Base-by-base conservation (phyloP, 192 early-diverging fungal species). In the Geranomyces michiganensis region DNA sequence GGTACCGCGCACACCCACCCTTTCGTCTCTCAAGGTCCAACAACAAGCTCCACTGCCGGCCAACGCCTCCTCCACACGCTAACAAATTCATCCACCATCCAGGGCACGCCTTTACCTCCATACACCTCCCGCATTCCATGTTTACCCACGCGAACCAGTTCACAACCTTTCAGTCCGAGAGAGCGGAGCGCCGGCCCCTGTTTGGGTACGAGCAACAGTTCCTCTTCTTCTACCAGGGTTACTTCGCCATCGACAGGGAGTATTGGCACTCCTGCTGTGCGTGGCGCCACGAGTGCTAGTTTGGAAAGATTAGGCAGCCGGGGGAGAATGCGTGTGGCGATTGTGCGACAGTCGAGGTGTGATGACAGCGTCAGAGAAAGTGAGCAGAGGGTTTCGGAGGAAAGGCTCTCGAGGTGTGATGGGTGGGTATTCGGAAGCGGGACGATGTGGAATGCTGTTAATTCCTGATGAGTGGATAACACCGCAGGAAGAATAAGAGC, bases 51-150 rank as follows among this genome's bases (percentile, higher is more conserved):
- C 15, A 75, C 29, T 46, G 15, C 32, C 6, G 22, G 24, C 56
- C 55, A 70, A 21, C 30, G 68, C 6, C 24, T 5, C 30, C 26
- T 48, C 67, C 65, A 62, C 47, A 9, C 15, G 1, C 17, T 55
- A 21, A 60, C 33, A 46, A 74, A 74, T 1, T 41, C 53, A 74
- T 66, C 63, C 30, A 67, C 63, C 24, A 56, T 44, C 65, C 72
- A 56, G 1, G 65, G 53, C 72, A 69, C 59, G n/a, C 65, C 56
- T 14, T 33, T 15, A 22, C 53, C 24, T 5, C 66, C 59, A 62
- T 75, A 68, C 26, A 69, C 58, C 33, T 61, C 62, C 15, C 30
- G 62, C 33, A 69, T 61, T 12, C 66, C 56, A 31, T 22, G 15
- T 0, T 32, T n/a, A 6, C 46, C 36, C 30, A 29, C 4, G 4